phyloP scores from a whole-genome alignment of 352 stramenopile species.

The Peronosclerospora sorghi region DNA sequence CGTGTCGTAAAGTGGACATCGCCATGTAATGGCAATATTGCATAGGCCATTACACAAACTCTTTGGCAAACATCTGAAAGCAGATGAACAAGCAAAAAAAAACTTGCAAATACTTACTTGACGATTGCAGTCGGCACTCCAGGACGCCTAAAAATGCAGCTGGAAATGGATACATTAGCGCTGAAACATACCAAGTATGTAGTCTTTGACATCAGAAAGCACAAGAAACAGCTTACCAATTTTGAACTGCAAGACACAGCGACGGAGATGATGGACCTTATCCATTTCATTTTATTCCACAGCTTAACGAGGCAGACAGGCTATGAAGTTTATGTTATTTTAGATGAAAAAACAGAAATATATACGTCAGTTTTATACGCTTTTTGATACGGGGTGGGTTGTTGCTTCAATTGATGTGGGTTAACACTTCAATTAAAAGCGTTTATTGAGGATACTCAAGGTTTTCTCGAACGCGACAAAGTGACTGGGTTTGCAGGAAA shows the following conservation, averaged over 20 bases:
- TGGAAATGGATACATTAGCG: conserved; percentile 67
- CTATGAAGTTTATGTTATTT: conserved; percentile 70
- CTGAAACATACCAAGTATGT: conserved; percentile 71
- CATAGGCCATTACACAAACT: no score
- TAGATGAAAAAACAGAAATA: conserved; percentile 23
- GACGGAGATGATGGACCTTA: conserved; percentile 64
- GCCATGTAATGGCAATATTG: no score
- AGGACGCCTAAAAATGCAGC: conserved; percentile 60
- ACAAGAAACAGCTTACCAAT: conserved; percentile 80
- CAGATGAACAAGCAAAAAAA: conserved; percentile 81
- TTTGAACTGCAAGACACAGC: conserved; percentile 79
- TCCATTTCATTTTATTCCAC: conserved; percentile 69
- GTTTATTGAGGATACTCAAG: conserved; percentile 60
- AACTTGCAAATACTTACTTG: conserved; percentile 59
- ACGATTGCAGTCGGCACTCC: conserved; percentile 76
- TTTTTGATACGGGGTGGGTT: no score
- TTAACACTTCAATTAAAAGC: conserved; percentile 48
- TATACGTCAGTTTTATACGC: no score
- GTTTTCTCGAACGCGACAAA: conserved; percentile 76
- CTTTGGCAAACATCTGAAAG: conserved; percentile 92
- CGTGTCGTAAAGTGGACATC: no score
- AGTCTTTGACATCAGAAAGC: conserved; percentile 78
- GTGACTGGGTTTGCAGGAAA: conserved; percentile 80
- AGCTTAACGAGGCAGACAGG: conserved; percentile 32
- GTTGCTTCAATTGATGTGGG: no score